A percentile compares a stretch with the other conserved stretches of the same genome.
These are phyloP conservation scores for Lippia alba DNA, from an alignment of 305 asterid genomes.

Conservation along the genomic window DNA sequence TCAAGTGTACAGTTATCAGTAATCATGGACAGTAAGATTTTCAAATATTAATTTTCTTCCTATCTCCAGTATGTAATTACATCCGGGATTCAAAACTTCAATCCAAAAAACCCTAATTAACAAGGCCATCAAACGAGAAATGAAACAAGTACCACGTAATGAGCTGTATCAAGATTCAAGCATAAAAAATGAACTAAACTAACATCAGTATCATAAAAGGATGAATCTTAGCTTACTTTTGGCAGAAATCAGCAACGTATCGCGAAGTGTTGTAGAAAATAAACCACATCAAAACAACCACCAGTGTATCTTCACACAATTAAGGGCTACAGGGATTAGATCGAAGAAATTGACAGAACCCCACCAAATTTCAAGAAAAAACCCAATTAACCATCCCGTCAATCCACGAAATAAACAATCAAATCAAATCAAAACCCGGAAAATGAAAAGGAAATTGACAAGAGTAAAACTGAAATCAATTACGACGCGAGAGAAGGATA, in stretches of 20 bases:
- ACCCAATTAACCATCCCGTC: slow-evolving; percentile 19
- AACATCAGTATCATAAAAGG: not conserved
- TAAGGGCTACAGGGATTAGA: slow-evolving; percentile 45
- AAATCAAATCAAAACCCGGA: slow-evolving; percentile 20
- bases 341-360: slow-evolving; percentile 7
- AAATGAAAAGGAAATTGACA: not conserved
- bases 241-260: slow-evolving; percentile 57
- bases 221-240: slow-evolving; percentile 45
- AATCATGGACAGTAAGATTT: too few species aligned
- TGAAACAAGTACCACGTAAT: not conserved
- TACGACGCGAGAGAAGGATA: slow-evolving; percentile 51
- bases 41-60: too few species aligned
- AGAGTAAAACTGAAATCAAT: too few species aligned
- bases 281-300: slow-evolving; percentile 82
- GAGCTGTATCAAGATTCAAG: not conserved
- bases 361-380: slow-evolving; percentile 5
- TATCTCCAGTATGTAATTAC: too few species aligned
- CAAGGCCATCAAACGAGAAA: not conserved
- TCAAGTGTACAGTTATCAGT: too few species aligned
- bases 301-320: slow-evolving; percentile 57
- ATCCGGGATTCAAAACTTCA: not conserved
- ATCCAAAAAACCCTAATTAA: not conserved
- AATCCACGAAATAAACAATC: slow-evolving; percentile 3
- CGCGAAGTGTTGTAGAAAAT: slow-evolving; percentile 65
- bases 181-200: slow-evolving; percentile 2